phyloP scores from a whole-genome alignment of 192 early-diverging fungal genomes.

The Podila minutissima region DNA sequence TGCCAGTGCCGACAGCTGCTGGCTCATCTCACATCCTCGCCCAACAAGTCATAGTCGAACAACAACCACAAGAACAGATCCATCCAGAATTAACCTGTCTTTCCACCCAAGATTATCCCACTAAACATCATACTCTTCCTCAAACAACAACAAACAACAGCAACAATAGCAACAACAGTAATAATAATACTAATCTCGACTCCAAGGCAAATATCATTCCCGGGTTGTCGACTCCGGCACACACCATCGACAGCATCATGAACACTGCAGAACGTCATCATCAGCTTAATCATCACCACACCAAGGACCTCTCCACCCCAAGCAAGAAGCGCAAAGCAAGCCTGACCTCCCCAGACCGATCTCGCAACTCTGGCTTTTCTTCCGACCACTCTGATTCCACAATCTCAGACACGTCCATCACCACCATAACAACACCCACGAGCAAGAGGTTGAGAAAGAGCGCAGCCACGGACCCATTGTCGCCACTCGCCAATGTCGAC shows the following conservation, averaged over 20 bases:
- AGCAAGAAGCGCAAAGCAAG: not conserved
- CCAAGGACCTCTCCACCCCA: not conserved
- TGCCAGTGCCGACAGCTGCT: constrained; percentile 3
- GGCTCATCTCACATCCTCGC: not conserved
- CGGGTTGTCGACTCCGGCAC: not conserved
- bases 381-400: not conserved
- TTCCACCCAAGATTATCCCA: no score
- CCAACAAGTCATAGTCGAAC: not conserved
- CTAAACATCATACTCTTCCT: not conserved
- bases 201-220: not conserved
- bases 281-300: not conserved
- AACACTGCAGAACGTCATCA: not conserved
- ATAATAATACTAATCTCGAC: not conserved
- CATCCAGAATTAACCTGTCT: not conserved
- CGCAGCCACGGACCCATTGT: not conserved
- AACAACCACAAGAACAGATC: not conserved
- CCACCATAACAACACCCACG: not conserved
- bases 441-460: not conserved
- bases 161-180: not conserved
- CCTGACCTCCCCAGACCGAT: not conserved
- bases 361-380: not conserved
- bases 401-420: not conserved
- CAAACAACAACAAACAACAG: not conserved
- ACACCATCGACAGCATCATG: not conserved
- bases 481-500: not conserved